Evolutionary conservation across 2,329 filamentous ascomycete genomes (phyloP).

Genomic region (Penicillium decumbens): DNA sequence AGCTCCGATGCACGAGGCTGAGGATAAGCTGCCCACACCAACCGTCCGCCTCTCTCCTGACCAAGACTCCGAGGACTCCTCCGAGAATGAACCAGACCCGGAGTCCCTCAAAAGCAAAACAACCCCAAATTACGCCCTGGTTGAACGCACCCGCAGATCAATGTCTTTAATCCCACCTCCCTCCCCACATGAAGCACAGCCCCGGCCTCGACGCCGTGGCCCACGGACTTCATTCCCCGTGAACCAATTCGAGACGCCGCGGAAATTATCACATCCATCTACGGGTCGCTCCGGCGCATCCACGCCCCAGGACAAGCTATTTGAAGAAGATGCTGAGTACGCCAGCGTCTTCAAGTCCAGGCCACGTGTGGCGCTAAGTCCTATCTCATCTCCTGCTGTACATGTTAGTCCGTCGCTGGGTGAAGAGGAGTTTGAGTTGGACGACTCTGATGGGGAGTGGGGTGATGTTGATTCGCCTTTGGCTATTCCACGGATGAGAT

Average conservation of each 20-base stretch:
- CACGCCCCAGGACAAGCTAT: constrained; percentile 63
- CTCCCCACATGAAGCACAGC: constrained; percentile 16
- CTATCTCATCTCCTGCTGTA: constrained; percentile 47
- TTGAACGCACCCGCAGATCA: constrained; percentile 75
- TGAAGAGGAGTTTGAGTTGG: constrained; percentile 20
- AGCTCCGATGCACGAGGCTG: not conserved
- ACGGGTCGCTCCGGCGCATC: constrained; percentile 32
- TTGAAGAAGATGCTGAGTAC: constrained; percentile 68
- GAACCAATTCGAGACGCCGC: constrained; percentile 55
- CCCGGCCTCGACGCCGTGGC: constrained; percentile 26
- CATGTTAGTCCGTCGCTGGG: constrained; percentile 30
- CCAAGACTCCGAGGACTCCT: not conserved
- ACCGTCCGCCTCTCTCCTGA: constrained; percentile 12
- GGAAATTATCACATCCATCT: constrained; percentile 27
- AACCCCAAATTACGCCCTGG: constrained; percentile 46
- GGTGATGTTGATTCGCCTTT: constrained; percentile 1
- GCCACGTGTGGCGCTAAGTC: constrained; percentile 74
- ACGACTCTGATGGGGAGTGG: constrained; percentile 15
- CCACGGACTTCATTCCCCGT: constrained; percentile 44
- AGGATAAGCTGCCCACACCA: constrained; percentile 7
- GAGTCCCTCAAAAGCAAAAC: constrained; percentile 24
- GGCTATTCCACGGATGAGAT: no score
- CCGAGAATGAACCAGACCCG: constrained; percentile 6
- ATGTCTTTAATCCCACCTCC: constrained; percentile 60
- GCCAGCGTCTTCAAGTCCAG: constrained; percentile 80